Evolutionary conservation across 2,329 filamentous ascomycete genomes (phyloP).

Genomic region (Xylariaceae sp.): DNA sequence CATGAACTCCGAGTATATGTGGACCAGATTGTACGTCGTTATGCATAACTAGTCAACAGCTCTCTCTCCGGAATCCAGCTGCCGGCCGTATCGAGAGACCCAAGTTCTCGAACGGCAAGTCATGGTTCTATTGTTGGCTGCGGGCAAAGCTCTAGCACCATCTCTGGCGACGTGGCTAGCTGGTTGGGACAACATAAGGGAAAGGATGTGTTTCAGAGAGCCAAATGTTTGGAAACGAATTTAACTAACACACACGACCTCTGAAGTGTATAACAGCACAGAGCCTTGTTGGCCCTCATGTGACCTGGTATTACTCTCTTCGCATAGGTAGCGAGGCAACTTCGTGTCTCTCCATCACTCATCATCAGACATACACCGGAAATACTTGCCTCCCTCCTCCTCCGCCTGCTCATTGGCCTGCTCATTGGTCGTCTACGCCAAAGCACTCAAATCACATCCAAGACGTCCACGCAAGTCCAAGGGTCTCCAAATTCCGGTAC

Average conservation of each 20-base stretch:
- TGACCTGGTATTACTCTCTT: constrained; percentile 12
- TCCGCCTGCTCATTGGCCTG: neutral
- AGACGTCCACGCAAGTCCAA: constrained; percentile 17
- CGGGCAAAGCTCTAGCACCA: constrained; percentile 25
- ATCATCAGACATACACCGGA: constrained; percentile 4
- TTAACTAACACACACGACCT: constrained; percentile 3
- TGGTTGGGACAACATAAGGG: constrained; percentile 23
- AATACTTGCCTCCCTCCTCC: constrained; percentile 1
- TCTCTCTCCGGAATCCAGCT: constrained; percentile 13
- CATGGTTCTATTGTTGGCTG: constrained; percentile 29
- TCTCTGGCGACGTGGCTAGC: constrained; percentile 31
- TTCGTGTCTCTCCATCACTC: constrained; percentile 14
- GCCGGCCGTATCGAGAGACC: constrained; percentile 23
- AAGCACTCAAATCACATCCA: constrained; percentile 6
- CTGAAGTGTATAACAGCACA: constrained; percentile 24
- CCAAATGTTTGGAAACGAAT: constrained; percentile 11
- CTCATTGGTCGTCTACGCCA: constrained; percentile 7
- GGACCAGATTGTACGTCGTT: constrained; percentile 21
- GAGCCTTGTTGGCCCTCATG: constrained; percentile 19
- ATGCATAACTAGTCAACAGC: constrained; percentile 17
- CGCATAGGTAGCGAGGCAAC: constrained; percentile 10
- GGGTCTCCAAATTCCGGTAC: constrained; percentile 12
- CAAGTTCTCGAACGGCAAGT: constrained; percentile 24
- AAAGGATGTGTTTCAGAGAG: constrained; percentile 5
- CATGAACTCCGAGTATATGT: constrained; percentile 21